phyloP scores from a whole-genome alignment of 2,329 filamentous ascomycete genomes.

The Colletotrichum filicis region DNA sequence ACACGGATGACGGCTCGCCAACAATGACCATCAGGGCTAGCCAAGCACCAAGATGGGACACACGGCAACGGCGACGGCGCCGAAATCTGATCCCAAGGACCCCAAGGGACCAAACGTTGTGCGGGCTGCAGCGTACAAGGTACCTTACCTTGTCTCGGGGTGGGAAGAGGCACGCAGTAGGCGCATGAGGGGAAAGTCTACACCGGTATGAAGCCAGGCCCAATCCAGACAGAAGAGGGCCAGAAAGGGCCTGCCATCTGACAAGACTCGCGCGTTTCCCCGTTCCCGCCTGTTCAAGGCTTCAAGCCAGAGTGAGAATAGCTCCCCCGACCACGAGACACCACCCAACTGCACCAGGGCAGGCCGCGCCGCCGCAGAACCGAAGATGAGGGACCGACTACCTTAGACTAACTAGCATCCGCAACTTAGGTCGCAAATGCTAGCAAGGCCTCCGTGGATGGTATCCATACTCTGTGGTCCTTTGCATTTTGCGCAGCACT shows the following conservation, averaged over 20 bases:
- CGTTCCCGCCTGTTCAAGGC: not conserved
- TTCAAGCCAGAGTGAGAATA: slow-evolving; percentile 7
- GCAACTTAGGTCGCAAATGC: no score
- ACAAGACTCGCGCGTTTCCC: not conserved
- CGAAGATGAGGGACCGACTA: not conserved
- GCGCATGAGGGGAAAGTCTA: not conserved
- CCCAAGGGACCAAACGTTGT: not conserved
- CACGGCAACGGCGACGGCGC: slow-evolving; percentile 17
- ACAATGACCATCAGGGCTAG: not conserved
- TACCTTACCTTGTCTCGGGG: no score
- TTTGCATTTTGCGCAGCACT: not conserved
- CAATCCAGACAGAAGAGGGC: slow-evolving; percentile 1
- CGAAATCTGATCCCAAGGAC: not conserved
- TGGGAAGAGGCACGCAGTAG: not conserved
- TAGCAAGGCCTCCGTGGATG: not conserved
- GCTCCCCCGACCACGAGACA: slow-evolving; percentile 1
- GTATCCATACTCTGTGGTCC: not conserved
- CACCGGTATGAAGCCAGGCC: not conserved
- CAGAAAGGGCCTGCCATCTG: slow-evolving; percentile 7
- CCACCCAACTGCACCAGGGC: not conserved
- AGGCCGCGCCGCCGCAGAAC: not conserved
- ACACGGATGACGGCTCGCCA: not conserved
- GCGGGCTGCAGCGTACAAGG: not conserved
- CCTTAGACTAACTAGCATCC: not conserved
- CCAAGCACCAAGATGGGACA: slow-evolving; percentile 13